phyloP scores from a whole-genome alignment of 2,329 filamentous ascomycete species.

The Ceratocystis cacaofunesta region DNA sequence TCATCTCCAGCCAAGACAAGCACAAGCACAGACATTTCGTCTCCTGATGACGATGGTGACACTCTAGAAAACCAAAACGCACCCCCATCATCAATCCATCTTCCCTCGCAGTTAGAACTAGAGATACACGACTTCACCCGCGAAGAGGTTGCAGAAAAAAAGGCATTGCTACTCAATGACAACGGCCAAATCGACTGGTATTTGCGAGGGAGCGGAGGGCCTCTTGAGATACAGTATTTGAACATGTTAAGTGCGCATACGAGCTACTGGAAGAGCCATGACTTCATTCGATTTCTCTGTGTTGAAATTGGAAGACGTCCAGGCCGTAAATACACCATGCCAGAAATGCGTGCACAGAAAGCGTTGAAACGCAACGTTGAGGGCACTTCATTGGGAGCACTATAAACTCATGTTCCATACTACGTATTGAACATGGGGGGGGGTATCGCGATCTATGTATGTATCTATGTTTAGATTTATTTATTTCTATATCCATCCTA shows the following conservation, averaged over 20 bases:
- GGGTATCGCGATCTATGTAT: not conserved
- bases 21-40: not conserved
- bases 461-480: not conserved
- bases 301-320: constrained; percentile 66
- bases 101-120: constrained; percentile 62
- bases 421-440: not conserved
- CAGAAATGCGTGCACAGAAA: constrained; percentile 45
- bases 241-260: constrained; percentile 95
- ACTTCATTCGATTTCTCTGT: constrained; percentile 83
- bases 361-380: constrained; percentile 25
- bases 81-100: constrained; percentile 27
- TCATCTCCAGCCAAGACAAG: not conserved
- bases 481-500: not conserved
- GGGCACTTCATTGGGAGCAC: not conserved
- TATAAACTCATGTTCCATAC: not conserved
- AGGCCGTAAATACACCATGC: constrained; percentile 46
- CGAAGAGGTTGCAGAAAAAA: constrained; percentile 82
- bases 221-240: constrained; percentile 86
- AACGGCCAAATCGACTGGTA: constrained; percentile 94
- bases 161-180: constrained; percentile 78
- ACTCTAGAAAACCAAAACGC: not conserved
- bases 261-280: constrained; percentile 77
- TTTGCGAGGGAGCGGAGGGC: constrained; percentile 66
- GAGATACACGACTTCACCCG: constrained; percentile 90
- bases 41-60: not conserved